Base-by-base conservation (phyloP, 768 basidiomycete species). In the Tremella fuciformis region DNA sequence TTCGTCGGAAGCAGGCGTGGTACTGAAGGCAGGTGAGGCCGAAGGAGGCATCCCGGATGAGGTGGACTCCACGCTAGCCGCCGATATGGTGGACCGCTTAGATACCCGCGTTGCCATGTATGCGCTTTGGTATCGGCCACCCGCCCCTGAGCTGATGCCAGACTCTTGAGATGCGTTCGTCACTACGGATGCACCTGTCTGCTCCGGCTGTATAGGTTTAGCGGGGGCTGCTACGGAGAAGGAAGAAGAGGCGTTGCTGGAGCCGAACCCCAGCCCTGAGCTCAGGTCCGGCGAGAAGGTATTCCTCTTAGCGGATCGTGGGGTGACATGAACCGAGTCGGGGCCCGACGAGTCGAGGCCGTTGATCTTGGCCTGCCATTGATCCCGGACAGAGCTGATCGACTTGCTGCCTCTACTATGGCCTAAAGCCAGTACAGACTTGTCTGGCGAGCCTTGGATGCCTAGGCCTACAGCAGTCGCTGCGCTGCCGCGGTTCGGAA, bases 291-390 rank as follows among this genome's bases (percentile, higher is more conserved):
- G 61, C 16, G 64, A 58, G 52, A 65, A 60, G 16, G 53, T 55
- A 18, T 22, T 55, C 24, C 59, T 40, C 18, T 52, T 25, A 4
- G 29, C 41, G 0, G 62, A 53, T 16, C 56, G 51, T 38, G 62
- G 62, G 7, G 65, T 58, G 38, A 39, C 39, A 15, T 53, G 34
- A 26, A 39, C 40, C 13, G 21, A 39, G 4, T 24, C 3, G 13
- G 58, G 52, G 22, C 19, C 19, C n/a, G 19, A 9, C 13, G 59
- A 40, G 18, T 13, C 24, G 22, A 46, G 42, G n/a, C 52, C 56
- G 41, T 34, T 57, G 41, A 70, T 70, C 56, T 66, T 68, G 3
- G 69, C 63, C 52, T 73, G 65, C 71, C 71, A 73, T 55, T 68
- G 61, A 18, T 59, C 58, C 21, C 71, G 46, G n/a, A 69, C 71